These are phyloP conservation scores for Penicillium sp. DNA, from an alignment of 2,329 filamentous ascomycete species.

Conservation along the genomic window DNA sequence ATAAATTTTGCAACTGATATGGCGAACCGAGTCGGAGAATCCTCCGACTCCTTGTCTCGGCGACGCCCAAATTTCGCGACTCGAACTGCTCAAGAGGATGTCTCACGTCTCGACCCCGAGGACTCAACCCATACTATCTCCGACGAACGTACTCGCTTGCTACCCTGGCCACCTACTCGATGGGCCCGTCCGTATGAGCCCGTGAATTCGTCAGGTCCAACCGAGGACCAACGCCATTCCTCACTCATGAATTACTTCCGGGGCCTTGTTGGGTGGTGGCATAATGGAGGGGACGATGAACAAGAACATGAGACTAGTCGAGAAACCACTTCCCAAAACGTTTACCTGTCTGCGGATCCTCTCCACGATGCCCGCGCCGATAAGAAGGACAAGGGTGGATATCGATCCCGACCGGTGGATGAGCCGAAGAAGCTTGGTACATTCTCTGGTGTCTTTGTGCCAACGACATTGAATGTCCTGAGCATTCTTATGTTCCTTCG, in stretches of 20 bases:
- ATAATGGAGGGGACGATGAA: constrained; percentile 9
- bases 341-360: constrained; percentile 19
- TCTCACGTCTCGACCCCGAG: constrained; percentile 33
- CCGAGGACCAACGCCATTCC: constrained; percentile 18
- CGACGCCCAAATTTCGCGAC: constrained; percentile 41
- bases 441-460: constrained; percentile 78
- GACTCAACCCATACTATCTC: constrained; percentile 24
- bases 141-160: constrained; percentile 22
- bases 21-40: constrained; percentile 20
- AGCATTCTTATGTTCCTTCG: constrained; percentile 91
- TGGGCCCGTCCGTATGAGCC: constrained; percentile 26
- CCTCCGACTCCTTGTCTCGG: constrained; percentile 31
- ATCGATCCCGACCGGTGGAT: constrained; percentile 26
- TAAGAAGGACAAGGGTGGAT: constrained; percentile 31
- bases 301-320: constrained; percentile 6
- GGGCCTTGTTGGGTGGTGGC: constrained; percentile 28
- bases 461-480: constrained; percentile 82
- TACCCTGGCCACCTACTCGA: constrained; percentile 20
- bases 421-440: constrained; percentile 65
- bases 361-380: constrained; percentile 28
- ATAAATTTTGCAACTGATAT: constrained; percentile 15
- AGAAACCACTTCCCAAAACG: constrained; percentile 10
- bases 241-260: constrained; percentile 22
- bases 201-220: constrained; percentile 17
- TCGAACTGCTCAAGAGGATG: constrained; percentile 39